Evolutionary conservation across 83 land plant genomes (phyloP).

Genomic region (Diphasiastrum complanatum): DNA sequence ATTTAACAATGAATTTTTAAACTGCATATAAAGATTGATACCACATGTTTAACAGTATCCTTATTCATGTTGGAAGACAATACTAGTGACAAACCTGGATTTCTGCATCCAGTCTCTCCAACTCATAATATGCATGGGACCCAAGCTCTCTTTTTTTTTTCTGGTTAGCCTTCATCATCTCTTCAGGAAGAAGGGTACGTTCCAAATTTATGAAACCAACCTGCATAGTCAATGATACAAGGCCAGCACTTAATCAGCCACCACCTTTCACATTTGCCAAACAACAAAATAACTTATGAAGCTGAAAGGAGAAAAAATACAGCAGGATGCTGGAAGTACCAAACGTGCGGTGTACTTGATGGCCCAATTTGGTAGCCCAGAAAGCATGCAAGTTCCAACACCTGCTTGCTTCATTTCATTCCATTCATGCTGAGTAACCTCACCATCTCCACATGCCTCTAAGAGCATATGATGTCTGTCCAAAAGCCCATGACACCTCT

Average conservation of each 20-base stretch:
- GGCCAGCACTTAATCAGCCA: no score
- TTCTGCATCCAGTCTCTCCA: conserved; percentile 76
- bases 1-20: neutral
- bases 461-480: conserved; percentile 72
- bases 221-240: no score
- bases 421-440: conserved; percentile 54
- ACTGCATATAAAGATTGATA: neutral
- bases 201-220: conserved; percentile 83
- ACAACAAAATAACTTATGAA: neutral
- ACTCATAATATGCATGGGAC: conserved; percentile 34
- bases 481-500: conserved; percentile 73
- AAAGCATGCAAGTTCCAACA: conserved; percentile 79
- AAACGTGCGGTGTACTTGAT: conserved; percentile 84
- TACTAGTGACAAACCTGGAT: conserved; percentile 51
- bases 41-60: no score
- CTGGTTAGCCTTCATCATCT: conserved; percentile 58
- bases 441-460: conserved; percentile 69
- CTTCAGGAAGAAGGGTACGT: conserved; percentile 72
- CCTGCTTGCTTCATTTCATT: conserved; percentile 77
- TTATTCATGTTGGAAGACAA: no score
- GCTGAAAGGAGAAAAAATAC: neutral
- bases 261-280: no score
- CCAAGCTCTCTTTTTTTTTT: conserved; percentile 65
- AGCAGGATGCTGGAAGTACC: no score
- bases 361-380: conserved; percentile 85